Evolutionary conservation across 306 rosid species (phyloP), one percentile per base, ranked within the genome.

Genomic region (Cyclanthera cordifolia): DNA sequence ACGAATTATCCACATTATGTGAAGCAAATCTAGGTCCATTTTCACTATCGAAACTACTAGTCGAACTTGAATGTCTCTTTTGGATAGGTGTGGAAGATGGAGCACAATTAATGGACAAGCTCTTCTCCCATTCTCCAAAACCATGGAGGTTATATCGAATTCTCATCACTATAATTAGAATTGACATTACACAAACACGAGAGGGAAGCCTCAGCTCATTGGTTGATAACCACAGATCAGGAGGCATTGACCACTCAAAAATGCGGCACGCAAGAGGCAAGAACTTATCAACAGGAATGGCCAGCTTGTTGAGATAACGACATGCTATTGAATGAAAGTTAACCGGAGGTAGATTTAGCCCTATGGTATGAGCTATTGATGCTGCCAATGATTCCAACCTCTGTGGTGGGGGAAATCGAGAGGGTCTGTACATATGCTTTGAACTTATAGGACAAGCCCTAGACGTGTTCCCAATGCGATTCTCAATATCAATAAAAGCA

Each of bases 241-340:
- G 88, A 75, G 95, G 87, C 89, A 81, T 84, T 46, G 90, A 80
- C 96, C 98, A 92, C 81, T 89, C 88, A 73, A 81, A 81, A 68
- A 89, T 81, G 55, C 76, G 84, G 60, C 86, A 73, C 27, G 90
- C 89, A 57, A 80, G 77, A 71, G 86, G 87, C 71, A 89, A 85
- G 74, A 87, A 83, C 79, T 83, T 80, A 50, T 80, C 83, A 19
- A 69, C 52, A 8, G 95, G 96, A 82, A 92, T 85, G 60, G 82
- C 76, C 66, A 87, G 78, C 72, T 76, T 81, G 58, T 74, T 25
- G 47, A 92, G 86, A 85, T 76, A 85, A 56, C 85, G 83, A 17
- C 74, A 72, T 63, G 96, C 93, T 52, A 87, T 75, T 48, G 89
- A 86, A 76, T 82, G 82, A 71, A 92, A 92, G 78, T 89, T 92